phyloP scores from a whole-genome alignment of 495 filamentous ascomycete species.

The Trichoderma erinaceum region DNA sequence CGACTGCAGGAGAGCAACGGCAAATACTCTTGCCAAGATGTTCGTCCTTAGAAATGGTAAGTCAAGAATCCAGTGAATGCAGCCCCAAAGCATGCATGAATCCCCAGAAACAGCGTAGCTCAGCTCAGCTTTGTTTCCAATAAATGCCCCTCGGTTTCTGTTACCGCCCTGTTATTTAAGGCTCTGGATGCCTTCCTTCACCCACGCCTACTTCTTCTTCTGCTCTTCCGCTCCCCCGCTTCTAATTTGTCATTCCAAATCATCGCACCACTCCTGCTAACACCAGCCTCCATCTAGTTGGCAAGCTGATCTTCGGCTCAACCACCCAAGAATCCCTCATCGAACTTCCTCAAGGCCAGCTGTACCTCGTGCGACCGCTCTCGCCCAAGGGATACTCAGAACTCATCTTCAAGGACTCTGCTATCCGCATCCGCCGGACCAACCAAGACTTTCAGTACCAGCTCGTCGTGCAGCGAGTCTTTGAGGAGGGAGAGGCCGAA shows the following conservation, averaged over 20 bases:
- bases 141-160: background rate
- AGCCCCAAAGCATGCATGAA: background rate
- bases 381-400: constrained; percentile 97
- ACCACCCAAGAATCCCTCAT: constrained; percentile 88
- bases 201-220: background rate
- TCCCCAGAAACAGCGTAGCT: background rate
- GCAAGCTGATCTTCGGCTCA: constrained; percentile 87
- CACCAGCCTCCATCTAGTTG: constrained; percentile 51
- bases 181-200: background rate
- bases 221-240: background rate
- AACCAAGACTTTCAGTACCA: constrained; percentile 95
- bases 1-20: constrained; percentile 2
- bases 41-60: constrained; percentile 18
- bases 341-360: constrained; percentile 89
- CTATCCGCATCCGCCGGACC: constrained; percentile 82
- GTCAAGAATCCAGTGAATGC: constrained; percentile 2
- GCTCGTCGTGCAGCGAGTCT: constrained; percentile 89
- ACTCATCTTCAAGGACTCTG: constrained; percentile 97
- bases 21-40: constrained; percentile 13
- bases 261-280: constrained; percentile 3
- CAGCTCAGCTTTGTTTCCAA: background rate
- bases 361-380: constrained; percentile 90
- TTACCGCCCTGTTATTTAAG: background rate
- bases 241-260: background rate
- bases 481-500: constrained; percentile 95